phyloP scores from a whole-genome alignment of 805 yeast genomes.

The Suhomyces kilbournensis region DNA sequence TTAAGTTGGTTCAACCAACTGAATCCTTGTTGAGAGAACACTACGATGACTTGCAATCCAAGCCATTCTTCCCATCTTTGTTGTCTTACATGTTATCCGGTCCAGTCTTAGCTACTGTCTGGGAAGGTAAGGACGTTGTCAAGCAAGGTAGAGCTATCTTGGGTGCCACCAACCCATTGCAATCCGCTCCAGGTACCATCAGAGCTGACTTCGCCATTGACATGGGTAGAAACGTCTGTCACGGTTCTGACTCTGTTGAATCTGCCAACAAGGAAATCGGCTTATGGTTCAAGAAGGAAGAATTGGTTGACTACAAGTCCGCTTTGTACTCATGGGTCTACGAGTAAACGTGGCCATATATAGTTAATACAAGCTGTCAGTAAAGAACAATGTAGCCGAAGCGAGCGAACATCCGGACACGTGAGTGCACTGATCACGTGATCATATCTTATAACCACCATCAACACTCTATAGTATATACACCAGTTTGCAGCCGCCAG shows the following conservation, averaged over 20 bases:
- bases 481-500: neutral
- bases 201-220: conserved; percentile 99
- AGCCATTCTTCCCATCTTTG: conserved; percentile 98
- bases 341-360: conserved; percentile 54
- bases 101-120: conserved; percentile 97
- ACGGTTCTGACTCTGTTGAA: conserved; percentile 99
- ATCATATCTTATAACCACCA: neutral
- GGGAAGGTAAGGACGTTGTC: conserved; percentile 99
- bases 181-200: conserved; percentile 98
- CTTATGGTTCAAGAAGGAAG: conserved; percentile 98
- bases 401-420: neutral
- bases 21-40: conserved; percentile 87
- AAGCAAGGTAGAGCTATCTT: conserved; percentile 96
- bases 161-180: conserved; percentile 99
- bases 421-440: neutral
- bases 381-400: neutral
- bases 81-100: conserved; percentile 96
- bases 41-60: conserved; percentile 90
- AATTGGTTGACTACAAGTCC: conserved; percentile 87
- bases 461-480: neutral
- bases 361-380: neutral
- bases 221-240: conserved; percentile 98
- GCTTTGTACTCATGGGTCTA: conserved; percentile 86
- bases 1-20: conserved; percentile 85
- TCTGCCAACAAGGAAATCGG: conserved; percentile 92